A percentile compares a stretch with the other conserved stretches of the same genome.
phyloP scores from a whole-genome alignment of 164 flowering plant species.

The Amborella trichopoda region DNA sequence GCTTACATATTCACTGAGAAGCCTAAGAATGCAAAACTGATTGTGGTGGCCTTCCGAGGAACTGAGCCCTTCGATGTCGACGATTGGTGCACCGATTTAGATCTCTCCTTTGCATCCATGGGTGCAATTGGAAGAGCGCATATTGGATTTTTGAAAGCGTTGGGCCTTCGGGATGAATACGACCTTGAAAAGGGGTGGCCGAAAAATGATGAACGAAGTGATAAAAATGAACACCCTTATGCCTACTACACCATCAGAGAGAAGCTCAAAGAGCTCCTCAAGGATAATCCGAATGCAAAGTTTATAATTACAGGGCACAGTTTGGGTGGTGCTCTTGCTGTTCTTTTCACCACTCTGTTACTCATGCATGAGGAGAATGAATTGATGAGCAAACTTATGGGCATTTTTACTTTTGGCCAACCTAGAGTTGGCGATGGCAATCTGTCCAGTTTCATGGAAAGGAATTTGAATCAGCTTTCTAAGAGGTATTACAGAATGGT shows the following conservation, averaged over 20 bases:
- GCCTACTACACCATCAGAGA: conserved; percentile 49
- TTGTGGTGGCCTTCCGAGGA: conserved; percentile 64
- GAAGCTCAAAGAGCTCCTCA: conserved; percentile 17
- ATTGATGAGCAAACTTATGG: conserved; percentile 29
- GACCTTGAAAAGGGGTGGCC: conserved; percentile 37
- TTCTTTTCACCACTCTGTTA: conserved; percentile 36
- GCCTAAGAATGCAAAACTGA: conserved; percentile 14
- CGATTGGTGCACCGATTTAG: conserved; percentile 44
- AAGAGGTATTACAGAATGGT: conserved; percentile 34
- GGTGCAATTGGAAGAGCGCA: conserved; percentile 39
- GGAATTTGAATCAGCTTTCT: conserved; percentile 6
- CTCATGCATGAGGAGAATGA: conserved; percentile 26
- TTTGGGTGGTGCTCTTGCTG: conserved; percentile 56
- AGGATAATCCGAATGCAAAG: conserved; percentile 17
- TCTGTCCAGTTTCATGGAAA: conserved; percentile 28
- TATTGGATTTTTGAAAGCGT: conserved; percentile 59
- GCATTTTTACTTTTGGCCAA: conserved; percentile 52
- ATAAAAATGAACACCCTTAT: conserved; percentile 1
- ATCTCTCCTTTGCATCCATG: conserved; percentile 43
- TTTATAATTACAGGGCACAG: conserved; percentile 58
- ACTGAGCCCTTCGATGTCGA: conserved; percentile 42
- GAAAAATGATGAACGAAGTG: conserved; percentile 9
- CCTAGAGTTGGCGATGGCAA: conserved; percentile 54
- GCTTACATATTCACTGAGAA: conserved; percentile 32
- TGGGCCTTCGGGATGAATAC: conserved; percentile 34